Conservation (phyloP, 805 yeast genomes). For the Myxozyma sirexii region DNA sequence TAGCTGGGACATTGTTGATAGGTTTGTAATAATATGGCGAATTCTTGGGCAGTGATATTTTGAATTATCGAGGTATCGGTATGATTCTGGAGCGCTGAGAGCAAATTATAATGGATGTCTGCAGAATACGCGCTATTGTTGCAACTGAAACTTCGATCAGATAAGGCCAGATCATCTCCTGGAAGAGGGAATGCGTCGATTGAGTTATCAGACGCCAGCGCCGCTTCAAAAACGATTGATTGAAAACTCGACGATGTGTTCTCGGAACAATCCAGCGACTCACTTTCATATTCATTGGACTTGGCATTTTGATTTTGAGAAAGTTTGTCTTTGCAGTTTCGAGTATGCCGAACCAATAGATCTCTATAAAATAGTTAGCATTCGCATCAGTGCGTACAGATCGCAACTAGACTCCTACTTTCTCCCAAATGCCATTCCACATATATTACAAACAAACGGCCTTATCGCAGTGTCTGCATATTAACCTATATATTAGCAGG, state of each 20-base stretch:
- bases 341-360: neutral
- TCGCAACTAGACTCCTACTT: neutral
- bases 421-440: slow-evolving; percentile 3
- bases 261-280: neutral
- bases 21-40: neutral
- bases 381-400: neutral
- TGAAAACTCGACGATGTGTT: neutral
- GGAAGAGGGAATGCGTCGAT: neutral
- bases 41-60: neutral
- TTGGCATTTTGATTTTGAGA: neutral
- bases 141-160: neutral
- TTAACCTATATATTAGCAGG: too few species aligned
- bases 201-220: neutral
- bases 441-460: neutral
- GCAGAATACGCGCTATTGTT: neutral
- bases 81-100: neutral
- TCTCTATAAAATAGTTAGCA: neutral
- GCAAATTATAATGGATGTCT: neutral
- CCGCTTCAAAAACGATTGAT: neutral
- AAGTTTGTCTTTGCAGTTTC: neutral
- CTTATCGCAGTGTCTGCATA: neutral
- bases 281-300: neutral
- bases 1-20: slow-evolving; percentile 1
- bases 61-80: neutral
- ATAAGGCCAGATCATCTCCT: neutral